These are phyloP conservation scores for Colletotrichum sp. DNA, from an alignment of 2,329 filamentous ascomycete genomes.

Conservation along the genomic window DNA sequence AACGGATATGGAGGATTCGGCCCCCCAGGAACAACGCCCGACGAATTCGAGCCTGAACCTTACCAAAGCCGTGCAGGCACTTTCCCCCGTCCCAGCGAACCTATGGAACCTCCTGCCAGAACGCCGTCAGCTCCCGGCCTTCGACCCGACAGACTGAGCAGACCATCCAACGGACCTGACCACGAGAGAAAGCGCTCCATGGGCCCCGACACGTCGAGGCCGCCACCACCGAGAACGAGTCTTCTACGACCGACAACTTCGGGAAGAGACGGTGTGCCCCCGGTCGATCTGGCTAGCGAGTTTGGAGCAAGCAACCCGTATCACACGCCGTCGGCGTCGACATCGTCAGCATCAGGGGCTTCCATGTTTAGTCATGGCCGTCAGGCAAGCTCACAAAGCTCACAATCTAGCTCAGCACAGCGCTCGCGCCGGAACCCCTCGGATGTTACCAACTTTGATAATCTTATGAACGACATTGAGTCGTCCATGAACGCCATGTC, in stretches of 20 bases:
- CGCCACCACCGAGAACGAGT: slow-evolving; percentile 58
- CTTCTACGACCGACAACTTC: slow-evolving; percentile 47
- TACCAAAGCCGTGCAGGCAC: slow-evolving; percentile 56
- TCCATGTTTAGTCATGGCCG: slow-evolving; percentile 65
- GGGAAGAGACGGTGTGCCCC: slow-evolving; percentile 42
- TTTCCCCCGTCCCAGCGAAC: slow-evolving; percentile 49
- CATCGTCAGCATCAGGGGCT: slow-evolving; percentile 70
- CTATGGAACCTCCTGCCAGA: slow-evolving; percentile 43
- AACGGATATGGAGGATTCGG: slow-evolving; percentile 66
- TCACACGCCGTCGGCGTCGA: slow-evolving; percentile 68
- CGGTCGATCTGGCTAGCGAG: slow-evolving; percentile 63
- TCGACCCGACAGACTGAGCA: slow-evolving; percentile 42
- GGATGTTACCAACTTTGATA: slow-evolving; percentile 52
- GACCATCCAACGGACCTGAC: slow-evolving; percentile 26
- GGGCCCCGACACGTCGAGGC: slow-evolving; percentile 55
- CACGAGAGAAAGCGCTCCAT: slow-evolving; percentile 45
- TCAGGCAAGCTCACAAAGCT: slow-evolving; percentile 66
- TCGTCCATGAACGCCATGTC: slow-evolving; percentile 50
- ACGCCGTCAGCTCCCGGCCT: slow-evolving; percentile 54
- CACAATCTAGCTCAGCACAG: slow-evolving; percentile 60
- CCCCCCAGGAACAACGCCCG: slow-evolving; percentile 43
- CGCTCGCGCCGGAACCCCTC: slow-evolving; percentile 41
- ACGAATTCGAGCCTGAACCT: slow-evolving; percentile 41
- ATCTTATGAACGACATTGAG: slow-evolving; percentile 62
- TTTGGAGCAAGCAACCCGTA: slow-evolving; percentile 69